Evolutionary conservation across 192 early-diverging fungal genomes (phyloP), one percentile per base, ranked within the genome.

Genomic region (Backusella tuberculispora): DNA sequence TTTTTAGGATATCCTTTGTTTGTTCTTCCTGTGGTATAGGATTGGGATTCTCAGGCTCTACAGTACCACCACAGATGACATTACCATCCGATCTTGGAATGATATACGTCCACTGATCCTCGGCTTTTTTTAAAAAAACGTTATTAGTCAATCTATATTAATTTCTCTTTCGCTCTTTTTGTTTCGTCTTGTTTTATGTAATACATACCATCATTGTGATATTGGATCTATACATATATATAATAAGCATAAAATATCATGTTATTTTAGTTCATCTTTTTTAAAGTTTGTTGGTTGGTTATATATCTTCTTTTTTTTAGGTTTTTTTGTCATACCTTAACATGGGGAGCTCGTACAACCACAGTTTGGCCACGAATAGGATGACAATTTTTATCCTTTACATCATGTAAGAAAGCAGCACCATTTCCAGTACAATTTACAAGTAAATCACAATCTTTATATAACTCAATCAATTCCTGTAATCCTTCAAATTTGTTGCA

Each of bases 341-440:
- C 85, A 66, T 92, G 86, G 1, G 93, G 89, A 6, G 94, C 96
- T 17, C 84, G 68, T 12, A 96, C 92, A 17, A 93, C 63, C 1
- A 91, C 85, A 6, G 89, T 93, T 78, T 97, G 96, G 26, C 96
- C 96, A 34, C 95, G 85, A 8, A 91, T 88, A 5, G 93, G 88
- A 72, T 88, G 94, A 72, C 93, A 85, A 1, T 77, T 71, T 12
- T 66, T 34, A 75, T 97, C 96, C 15, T 89, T 76, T 12, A 96
- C 93, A 17, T 95, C 96, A 9, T 91, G 90, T 9, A 97, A 76
- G n/a, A 53, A 75, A 13, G 82, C 65, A 24, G 92, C 89, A 14
- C 90, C 90, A 9, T 89, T 77, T 1, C 92, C 96, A 13, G 93
- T 88, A 77, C 96, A 96, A 72, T 96, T 96, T 66, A 97, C 80